These are phyloP conservation scores for Coniochaeta ligniaria DNA, from an alignment of 2,329 filamentous ascomycete species.

Conservation along the genomic window DNA sequence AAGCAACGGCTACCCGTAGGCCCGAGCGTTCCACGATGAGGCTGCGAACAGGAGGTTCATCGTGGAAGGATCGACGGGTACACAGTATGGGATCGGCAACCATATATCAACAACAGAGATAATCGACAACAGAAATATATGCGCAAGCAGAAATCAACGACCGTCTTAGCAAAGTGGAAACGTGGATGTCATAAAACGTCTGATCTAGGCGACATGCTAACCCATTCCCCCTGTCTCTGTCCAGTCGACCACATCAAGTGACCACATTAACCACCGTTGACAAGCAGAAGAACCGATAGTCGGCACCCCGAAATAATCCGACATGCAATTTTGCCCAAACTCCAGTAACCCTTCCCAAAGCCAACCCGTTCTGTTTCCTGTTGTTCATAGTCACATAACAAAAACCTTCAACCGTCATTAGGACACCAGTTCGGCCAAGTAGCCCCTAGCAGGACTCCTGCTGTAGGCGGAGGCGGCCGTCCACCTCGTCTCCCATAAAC, in stretches of 20 bases:
- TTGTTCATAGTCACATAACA: not conserved
- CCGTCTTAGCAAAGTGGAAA: not conserved
- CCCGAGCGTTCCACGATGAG: too few relatives aligned
- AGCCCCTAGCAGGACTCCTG: too few relatives aligned
- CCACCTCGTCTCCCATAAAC: not conserved
- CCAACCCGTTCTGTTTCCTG: not conserved
- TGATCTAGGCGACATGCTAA: not conserved
- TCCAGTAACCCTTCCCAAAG: not conserved
- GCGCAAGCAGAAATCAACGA: too few relatives aligned
- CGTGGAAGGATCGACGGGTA: too few relatives aligned
- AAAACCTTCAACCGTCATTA: not conserved
- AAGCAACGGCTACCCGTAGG: too few relatives aligned
- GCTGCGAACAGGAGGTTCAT: too few relatives aligned
- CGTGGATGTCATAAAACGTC: not conserved
- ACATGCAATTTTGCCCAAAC: conserved; percentile 2
- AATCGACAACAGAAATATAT: not conserved
- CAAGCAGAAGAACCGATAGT: not conserved
- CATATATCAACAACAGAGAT: too few relatives aligned
- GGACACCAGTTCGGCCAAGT: not conserved
- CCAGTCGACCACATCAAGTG: not conserved
- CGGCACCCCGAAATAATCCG: not conserved
- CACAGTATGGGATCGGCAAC: not conserved
- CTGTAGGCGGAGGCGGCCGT: too few relatives aligned
- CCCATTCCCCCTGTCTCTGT: not conserved
- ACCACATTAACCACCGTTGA: not conserved